Conservation (phyloP, 1,139 yeast genomes). For the Suhomyces coccinellae region DNA sequence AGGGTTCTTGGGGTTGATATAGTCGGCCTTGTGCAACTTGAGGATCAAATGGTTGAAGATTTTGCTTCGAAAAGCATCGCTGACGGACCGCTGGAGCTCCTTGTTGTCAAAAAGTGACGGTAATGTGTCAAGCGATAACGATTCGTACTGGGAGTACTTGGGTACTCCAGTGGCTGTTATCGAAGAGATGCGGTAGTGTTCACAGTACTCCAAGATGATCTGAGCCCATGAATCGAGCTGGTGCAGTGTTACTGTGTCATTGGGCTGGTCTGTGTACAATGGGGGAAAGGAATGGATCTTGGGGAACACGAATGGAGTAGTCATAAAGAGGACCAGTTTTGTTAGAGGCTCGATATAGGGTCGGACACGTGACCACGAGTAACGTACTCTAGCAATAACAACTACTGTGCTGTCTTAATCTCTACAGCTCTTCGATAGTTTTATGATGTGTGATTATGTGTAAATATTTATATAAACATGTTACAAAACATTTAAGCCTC, state of each 20-base stretch:
- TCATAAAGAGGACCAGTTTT: neutral
- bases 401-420: too few species aligned
- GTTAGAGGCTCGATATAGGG: neutral
- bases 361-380: neutral
- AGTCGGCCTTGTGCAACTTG: slow-evolving; percentile 52
- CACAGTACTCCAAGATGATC: slow-evolving; percentile 56
- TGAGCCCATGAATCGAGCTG: slow-evolving; percentile 58
- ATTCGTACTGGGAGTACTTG: slow-evolving; percentile 29
- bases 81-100: slow-evolving; percentile 52
- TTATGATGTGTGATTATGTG: slow-evolving; percentile 12
- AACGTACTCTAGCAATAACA: neutral
- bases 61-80: slow-evolving; percentile 52
- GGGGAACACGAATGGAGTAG: slow-evolving; percentile 49
- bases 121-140: slow-evolving; percentile 20
- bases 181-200: slow-evolving; percentile 48
- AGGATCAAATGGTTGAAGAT: slow-evolving; percentile 61
- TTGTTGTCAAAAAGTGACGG: slow-evolving; percentile 51
- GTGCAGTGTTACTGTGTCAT: slow-evolving; percentile 70
- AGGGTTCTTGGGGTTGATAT: slow-evolving; percentile 45
- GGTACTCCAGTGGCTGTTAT: slow-evolving; percentile 34
- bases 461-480: slow-evolving; percentile 15
- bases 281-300: slow-evolving; percentile 88
- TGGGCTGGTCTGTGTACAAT: slow-evolving; percentile 85
- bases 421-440: slow-evolving; percentile 6
- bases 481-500: slow-evolving; percentile 69